phyloP scores from a whole-genome alignment of 306 rosid species.

The Cucurbita pepo region DNA sequence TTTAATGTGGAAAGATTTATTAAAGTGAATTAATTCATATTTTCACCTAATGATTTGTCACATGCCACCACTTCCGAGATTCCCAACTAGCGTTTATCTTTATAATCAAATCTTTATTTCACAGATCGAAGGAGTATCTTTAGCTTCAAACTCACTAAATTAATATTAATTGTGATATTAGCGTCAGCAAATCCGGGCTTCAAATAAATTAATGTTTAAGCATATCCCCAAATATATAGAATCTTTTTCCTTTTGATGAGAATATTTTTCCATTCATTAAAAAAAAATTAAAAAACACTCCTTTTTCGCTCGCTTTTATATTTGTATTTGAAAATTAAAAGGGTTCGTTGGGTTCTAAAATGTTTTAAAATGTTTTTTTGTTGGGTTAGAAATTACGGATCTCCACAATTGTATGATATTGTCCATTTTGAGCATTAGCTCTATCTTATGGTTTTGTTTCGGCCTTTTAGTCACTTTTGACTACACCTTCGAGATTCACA shows the following conservation, averaged over 20 bases:
- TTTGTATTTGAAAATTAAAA: too few relatives aligned
- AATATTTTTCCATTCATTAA: neutral
- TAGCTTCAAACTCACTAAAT: neutral
- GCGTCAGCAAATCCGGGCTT: neutral
- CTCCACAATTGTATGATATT: too few relatives aligned
- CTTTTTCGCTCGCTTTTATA: too few relatives aligned
- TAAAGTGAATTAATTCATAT: neutral
- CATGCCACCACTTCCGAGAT: neutral
- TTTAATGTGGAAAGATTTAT: neutral
- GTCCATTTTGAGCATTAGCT: too few relatives aligned
- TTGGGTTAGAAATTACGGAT: too few relatives aligned
- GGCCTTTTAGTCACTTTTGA: too few relatives aligned
- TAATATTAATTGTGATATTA: neutral
- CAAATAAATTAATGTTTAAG: neutral
- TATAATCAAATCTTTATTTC: neutral
- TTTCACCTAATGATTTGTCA: neutral
- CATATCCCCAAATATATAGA: neutral
- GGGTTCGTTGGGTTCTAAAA: too few relatives aligned
- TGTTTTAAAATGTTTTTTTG: too few relatives aligned
- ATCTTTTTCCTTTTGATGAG: neutral
- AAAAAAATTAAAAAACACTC: too few relatives aligned
- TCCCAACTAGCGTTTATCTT: neutral
- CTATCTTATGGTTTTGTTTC: fast-evolving
- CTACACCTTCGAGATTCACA: too few relatives aligned
- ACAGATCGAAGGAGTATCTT: neutral